Percentiles rank a stretch among this genome's conserved stretches.
Evolutionary conservation across 2,329 filamentous ascomycete species (phyloP).

Genomic region (Colletotrichum tofieldiae): DNA sequence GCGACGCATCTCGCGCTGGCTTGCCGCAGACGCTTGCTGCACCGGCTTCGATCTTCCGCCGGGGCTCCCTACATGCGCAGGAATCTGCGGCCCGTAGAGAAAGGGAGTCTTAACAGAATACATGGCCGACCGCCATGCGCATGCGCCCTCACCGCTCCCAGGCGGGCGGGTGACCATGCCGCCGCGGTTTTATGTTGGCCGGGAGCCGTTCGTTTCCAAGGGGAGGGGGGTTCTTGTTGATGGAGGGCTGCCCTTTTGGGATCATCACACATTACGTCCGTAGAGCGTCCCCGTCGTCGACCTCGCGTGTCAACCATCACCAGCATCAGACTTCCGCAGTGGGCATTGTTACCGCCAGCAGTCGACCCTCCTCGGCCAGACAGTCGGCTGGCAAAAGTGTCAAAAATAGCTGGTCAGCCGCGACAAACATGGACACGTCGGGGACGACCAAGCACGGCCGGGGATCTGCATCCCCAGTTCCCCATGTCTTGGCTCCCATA

Average conservation of each 20-base stretch:
- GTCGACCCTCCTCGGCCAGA: background rate
- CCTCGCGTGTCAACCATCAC: background rate
- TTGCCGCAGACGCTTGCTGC: conserved; percentile 9
- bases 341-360: background rate
- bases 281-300: background rate
- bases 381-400: background rate
- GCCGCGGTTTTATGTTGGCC: background rate
- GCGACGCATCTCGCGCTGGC: background rate
- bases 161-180: background rate
- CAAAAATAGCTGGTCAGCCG: background rate
- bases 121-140: background rate
- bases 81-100: background rate
- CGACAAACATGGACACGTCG: background rate
- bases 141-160: conserved; percentile 13
- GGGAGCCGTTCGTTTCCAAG: background rate
- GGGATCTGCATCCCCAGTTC: conserved; percentile 16
- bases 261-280: conserved; percentile 24
- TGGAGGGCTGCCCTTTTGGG: background rate
- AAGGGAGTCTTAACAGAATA: background rate
- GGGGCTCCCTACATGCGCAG: background rate
- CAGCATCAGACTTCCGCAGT: background rate
- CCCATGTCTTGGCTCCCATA: conserved; percentile 11
- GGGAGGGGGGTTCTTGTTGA: no score
- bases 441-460: background rate
- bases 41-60: conserved; percentile 8